Conservation (phyloP, 139 green algal genomes). For the Volvox reticuliferus region DNA sequence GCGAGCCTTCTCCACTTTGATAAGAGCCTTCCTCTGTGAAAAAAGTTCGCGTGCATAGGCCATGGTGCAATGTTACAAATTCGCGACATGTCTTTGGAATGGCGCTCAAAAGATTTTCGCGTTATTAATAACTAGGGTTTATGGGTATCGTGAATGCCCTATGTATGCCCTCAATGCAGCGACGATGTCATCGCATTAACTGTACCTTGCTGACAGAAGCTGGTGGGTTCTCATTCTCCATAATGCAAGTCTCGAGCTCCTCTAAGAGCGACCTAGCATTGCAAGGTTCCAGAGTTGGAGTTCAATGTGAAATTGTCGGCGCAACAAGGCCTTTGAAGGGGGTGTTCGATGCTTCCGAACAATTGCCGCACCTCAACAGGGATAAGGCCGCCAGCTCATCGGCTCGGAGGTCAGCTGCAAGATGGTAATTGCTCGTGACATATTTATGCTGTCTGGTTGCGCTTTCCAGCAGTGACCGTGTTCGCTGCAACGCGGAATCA, state of each 20-base stretch:
- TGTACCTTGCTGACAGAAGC: neutral
- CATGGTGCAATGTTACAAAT: too few relatives aligned
- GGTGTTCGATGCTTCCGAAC: neutral
- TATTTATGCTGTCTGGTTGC: neutral
- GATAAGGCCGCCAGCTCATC: slow-evolving; percentile 12
- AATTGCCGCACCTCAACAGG: neutral
- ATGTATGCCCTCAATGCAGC: too few relatives aligned
- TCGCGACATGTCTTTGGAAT: too few relatives aligned
- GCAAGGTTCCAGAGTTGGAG: neutral
- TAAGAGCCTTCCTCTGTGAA: neutral
- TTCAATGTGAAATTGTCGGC: neutral
- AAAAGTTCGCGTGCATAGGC: too few relatives aligned
- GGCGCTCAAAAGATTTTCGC: too few relatives aligned
- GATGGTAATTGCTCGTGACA: neutral
- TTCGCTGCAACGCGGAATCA: neutral
- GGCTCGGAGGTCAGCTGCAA: neutral
- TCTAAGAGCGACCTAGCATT: slow-evolving; percentile 6
- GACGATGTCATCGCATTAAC: neutral
- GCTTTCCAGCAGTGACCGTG: neutral
- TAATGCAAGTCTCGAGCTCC: neutral
- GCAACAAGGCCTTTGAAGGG: too few relatives aligned
- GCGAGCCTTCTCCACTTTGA: slow-evolving; percentile 10
- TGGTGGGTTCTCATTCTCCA: slow-evolving; percentile 2
- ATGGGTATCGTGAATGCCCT: too few relatives aligned
- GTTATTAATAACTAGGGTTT: too few relatives aligned